phyloP scores from a whole-genome alignment of 805 yeast species.

The Brettanomyces anomalus region DNA sequence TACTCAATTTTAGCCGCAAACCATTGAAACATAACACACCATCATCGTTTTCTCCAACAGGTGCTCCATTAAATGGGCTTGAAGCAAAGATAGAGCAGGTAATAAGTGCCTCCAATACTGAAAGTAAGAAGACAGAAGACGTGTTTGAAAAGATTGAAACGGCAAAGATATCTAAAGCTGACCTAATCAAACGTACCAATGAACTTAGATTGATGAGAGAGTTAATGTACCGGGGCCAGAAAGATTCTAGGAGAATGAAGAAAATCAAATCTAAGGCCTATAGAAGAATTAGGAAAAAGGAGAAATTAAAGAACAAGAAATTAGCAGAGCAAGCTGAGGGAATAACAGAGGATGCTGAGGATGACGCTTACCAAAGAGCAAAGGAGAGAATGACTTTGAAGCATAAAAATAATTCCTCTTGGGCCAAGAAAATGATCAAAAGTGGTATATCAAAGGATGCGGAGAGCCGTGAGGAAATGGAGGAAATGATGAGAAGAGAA shows the following conservation, averaged over 20 bases:
- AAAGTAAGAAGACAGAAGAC: constrained; percentile 68
- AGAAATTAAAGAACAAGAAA: constrained; percentile 58
- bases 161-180: constrained; percentile 74
- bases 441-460: constrained; percentile 88
- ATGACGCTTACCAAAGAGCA: constrained; percentile 69
- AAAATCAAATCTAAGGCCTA: constrained; percentile 91
- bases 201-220: constrained; percentile 91
- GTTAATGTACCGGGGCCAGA: constrained; percentile 91
- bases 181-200: constrained; percentile 62
- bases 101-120: constrained; percentile 54
- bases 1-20: constrained; percentile 43
- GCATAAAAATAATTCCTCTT: constrained; percentile 78
- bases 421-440: constrained; percentile 87
- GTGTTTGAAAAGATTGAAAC: constrained; percentile 81
- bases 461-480: constrained; percentile 78
- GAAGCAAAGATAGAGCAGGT: constrained; percentile 58
- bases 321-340: constrained; percentile 52
- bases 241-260: constrained; percentile 82
- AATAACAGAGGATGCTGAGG: constrained; percentile 45
- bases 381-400: constrained; percentile 86
- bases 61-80: constrained; percentile 45
- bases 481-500: constrained; percentile 87
- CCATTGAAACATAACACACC: constrained; percentile 49
- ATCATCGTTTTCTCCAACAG: constrained; percentile 45
- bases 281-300: constrained; percentile 80